These are phyloP conservation scores for Aspergillus baeticus DNA, from an alignment of 495 filamentous ascomycete genomes.

Conservation along the genomic window DNA sequence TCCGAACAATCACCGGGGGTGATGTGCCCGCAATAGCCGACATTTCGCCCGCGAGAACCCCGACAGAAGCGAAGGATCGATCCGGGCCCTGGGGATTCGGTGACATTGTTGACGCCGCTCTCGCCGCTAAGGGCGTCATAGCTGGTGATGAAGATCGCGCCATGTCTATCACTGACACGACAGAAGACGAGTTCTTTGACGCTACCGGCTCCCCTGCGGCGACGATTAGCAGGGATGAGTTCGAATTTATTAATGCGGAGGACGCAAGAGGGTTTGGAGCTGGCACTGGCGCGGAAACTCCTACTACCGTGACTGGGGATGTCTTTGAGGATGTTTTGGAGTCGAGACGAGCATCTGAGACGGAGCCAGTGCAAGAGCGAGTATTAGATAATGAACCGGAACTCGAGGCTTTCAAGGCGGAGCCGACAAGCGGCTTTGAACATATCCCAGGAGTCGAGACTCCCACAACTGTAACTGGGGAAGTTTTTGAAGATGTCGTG, in stretches of 20 bases:
- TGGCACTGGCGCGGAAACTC: too few species aligned
- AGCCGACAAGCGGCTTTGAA: neutral
- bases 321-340: too few species aligned
- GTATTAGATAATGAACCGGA: too few species aligned
- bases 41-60: neutral
- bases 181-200: constrained; percentile 7
- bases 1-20: constrained; percentile 2
- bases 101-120: constrained; percentile 28
- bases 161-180: neutral
- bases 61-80: neutral
- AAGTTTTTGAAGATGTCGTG: too few species aligned
- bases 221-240: neutral
- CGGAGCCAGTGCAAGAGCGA: too few species aligned
- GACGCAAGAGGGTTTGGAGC: too few species aligned
- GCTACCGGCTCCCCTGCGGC: neutral
- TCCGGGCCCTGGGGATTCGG: constrained; percentile 17
- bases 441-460: neutral
- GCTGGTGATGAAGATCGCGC: neutral
- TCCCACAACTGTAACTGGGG: neutral
- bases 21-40: neutral
- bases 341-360: too few species aligned
- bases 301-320: too few species aligned
- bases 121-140: constrained; percentile 8
- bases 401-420: neutral
- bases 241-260: neutral